These are phyloP conservation scores for Debaryomyces psychrophilus DNA, from an alignment of 1,139 yeast species.

Conservation along the genomic window DNA sequence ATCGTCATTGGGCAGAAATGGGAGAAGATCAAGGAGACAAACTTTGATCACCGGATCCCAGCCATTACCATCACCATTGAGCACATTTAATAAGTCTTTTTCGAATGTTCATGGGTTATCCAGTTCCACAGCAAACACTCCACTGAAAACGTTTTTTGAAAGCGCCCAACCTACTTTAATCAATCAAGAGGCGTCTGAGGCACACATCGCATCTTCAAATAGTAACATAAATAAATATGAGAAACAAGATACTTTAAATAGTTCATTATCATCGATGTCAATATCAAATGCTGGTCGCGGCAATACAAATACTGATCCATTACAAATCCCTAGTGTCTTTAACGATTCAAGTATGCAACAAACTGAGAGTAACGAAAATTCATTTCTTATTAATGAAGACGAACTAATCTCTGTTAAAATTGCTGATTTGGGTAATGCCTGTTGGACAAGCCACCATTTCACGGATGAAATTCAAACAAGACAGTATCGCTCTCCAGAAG, in stretches of 20 bases:
- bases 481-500: conserved; percentile 53
- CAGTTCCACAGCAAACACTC: conserved; percentile 47
- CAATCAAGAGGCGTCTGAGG: conserved; percentile 5
- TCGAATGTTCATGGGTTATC: conserved; percentile 44
- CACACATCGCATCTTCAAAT: not conserved
- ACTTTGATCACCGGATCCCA: conserved; percentile 85
- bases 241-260: conserved; percentile 31
- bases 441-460: conserved; percentile 53
- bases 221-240: conserved; percentile 5
- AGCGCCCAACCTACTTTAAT: conserved; percentile 15
- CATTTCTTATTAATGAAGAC: conserved; percentile 42
- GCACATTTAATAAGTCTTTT: conserved; percentile 46
- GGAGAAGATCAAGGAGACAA: conserved; percentile 67
- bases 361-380: conserved; percentile 11
- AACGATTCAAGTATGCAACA: conserved; percentile 6
- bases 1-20: conserved; percentile 48
- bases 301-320: conserved; percentile 27
- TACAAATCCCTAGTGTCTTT: conserved; percentile 26
- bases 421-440: conserved; percentile 55
- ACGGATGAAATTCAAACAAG: conserved; percentile 56
- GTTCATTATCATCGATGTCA: conserved; percentile 49
- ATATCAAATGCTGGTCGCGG: conserved; percentile 30
- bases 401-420: conserved; percentile 52
- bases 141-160: conserved; percentile 31
- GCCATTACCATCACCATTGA: conserved; percentile 79